Conservation (phyloP, 75 land plant genomes). For the Pinus tabuliformis region DNA sequence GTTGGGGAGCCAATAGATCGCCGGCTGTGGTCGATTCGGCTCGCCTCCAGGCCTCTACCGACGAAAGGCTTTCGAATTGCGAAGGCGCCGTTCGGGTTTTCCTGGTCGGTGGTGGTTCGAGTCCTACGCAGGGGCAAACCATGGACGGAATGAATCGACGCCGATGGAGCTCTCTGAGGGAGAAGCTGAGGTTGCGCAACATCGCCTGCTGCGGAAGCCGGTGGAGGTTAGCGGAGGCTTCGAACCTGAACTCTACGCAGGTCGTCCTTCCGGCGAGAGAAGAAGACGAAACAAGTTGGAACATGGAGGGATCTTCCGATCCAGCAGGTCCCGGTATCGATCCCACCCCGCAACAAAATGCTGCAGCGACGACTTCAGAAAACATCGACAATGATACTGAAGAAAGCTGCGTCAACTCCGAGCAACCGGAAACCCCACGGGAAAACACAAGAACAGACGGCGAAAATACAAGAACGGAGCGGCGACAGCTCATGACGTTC, state of each 20-base stretch:
- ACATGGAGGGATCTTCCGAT: neutral
- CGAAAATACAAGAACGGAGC: neutral
- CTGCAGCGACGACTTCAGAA: neutral
- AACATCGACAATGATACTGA: neutral
- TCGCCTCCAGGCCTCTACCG: neutral
- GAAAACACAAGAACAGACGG: neutral
- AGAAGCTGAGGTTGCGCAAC: slow-evolving; percentile 1
- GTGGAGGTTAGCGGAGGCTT: neutral
- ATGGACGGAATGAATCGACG: slow-evolving; percentile 3
- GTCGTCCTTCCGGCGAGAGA: neutral
- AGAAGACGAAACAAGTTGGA: slow-evolving; percentile 5
- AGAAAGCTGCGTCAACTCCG: neutral
- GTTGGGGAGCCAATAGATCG: slow-evolving; percentile 6
- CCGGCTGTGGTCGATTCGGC: slow-evolving; percentile 7
- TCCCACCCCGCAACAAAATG: neutral
- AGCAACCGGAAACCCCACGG: neutral
- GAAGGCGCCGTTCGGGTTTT: slow-evolving; percentile 3
- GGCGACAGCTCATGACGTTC: slow-evolving; percentile 3
- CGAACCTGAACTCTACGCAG: neutral
- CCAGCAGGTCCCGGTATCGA: neutral
- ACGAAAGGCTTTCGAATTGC: neutral
- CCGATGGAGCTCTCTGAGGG: slow-evolving; percentile 5
- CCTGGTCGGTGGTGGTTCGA: slow-evolving; percentile 7
- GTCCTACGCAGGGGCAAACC: neutral
- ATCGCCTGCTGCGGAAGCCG: slow-evolving; percentile 3